Evolutionary conservation across 1,284 basidiomycete species (phyloP).

Genomic region (Hymenochaete sp.): DNA sequence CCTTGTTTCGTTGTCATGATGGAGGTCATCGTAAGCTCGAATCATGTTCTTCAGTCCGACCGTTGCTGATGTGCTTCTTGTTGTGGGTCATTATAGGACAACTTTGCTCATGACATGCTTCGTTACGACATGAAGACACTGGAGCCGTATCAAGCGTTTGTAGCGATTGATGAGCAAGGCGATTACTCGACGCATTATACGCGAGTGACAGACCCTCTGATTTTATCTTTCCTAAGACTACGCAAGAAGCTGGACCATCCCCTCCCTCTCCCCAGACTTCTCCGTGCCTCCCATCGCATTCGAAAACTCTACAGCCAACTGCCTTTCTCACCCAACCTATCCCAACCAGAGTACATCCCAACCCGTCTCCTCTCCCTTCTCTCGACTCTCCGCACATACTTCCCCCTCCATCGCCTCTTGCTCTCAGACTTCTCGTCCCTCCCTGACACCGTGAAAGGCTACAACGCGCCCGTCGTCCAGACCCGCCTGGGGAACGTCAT

Average conservation of each 20-base stretch:
- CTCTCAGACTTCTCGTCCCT: constrained; percentile 88
- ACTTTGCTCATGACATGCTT: constrained; percentile 94
- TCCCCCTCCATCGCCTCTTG: constrained; percentile 87
- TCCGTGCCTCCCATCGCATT: constrained; percentile 44
- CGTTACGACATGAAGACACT: constrained; percentile 78
- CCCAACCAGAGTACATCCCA: constrained; percentile 85
- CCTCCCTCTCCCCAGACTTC: constrained; percentile 47
- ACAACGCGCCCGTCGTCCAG: constrained; percentile 93
- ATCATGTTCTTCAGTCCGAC: not conserved
- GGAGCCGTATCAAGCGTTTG: constrained; percentile 77
- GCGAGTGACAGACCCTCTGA: constrained; percentile 78
- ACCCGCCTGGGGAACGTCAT: constrained; percentile 80
- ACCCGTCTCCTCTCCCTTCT: constrained; percentile 87
- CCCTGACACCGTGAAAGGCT: constrained; percentile 79
- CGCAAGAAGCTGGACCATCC: constrained; percentile 48
- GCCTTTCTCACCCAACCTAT: constrained; percentile 90
- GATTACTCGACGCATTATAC: constrained; percentile 86
- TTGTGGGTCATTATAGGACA: constrained; percentile 54
- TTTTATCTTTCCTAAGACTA: constrained; percentile 62
- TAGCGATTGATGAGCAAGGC: constrained; percentile 74
- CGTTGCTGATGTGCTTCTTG: not conserved
- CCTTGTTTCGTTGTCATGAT: constrained; percentile 92
- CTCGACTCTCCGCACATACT: constrained; percentile 72
- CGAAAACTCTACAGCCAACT: constrained; percentile 60
- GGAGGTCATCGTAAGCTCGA: constrained; percentile 79